These are phyloP conservation scores for Rhodosporidiobolus sp. DNA, from an alignment of 768 basidiomycete genomes.

Conservation along the genomic window DNA sequence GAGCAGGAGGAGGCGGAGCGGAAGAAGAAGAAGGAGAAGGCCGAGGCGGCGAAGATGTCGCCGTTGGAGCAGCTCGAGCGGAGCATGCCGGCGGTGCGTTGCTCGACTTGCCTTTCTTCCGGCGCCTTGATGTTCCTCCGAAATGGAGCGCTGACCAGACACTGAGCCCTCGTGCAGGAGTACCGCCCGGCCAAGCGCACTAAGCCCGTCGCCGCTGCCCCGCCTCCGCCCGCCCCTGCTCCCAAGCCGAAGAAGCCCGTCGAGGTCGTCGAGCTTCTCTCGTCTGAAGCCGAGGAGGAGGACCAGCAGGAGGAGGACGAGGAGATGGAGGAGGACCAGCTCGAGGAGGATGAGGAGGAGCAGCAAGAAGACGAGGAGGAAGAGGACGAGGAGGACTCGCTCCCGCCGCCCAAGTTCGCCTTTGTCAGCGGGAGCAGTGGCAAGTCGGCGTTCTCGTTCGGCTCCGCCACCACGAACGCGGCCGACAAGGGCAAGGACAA, in stretches of 20 bases:
- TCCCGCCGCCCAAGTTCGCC: not conserved
- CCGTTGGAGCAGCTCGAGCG: conserved; percentile 36
- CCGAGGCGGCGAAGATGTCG: conserved; percentile 4
- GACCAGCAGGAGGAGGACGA: conserved; percentile 3
- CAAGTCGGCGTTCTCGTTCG: not conserved
- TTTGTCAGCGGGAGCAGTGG: not conserved
- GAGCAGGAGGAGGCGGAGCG: not conserved
- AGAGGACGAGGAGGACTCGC: not conserved
- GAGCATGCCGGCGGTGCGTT: conserved; percentile 36
- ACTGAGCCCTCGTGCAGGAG: conserved; percentile 5
- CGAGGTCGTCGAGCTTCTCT: conserved; percentile 13
- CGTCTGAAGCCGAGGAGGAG: conserved; percentile 4
- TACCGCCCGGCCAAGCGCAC: not conserved
- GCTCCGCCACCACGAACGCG: not conserved
- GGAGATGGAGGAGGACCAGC: not conserved
- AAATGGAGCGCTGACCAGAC: not conserved
- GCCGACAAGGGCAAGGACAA: not conserved
- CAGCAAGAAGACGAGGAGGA: not conserved
- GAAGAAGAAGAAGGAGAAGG: not conserved
- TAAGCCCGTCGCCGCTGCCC: not conserved
- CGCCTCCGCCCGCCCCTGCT: not conserved
- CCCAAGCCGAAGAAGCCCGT: conserved; percentile 15
- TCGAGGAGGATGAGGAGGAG: not conserved
- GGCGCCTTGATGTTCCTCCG: too few species aligned
- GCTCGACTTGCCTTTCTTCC: not conserved